These are phyloP conservation scores for Zangia roseola DNA, from an alignment of 768 basidiomycete genomes.

Conservation along the genomic window DNA sequence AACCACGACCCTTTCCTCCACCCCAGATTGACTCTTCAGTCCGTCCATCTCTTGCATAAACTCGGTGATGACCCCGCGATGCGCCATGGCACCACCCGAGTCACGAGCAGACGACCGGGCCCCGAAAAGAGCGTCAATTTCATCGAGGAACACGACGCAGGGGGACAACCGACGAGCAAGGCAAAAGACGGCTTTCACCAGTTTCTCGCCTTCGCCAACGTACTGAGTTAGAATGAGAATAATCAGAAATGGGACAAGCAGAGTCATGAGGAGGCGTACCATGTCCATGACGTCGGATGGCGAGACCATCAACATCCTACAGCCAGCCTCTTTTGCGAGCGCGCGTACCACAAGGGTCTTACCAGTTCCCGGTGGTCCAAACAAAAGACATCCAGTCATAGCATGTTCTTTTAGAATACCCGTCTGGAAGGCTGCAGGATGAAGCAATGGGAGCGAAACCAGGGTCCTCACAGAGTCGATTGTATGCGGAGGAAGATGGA, in stretches of 20 bases:
- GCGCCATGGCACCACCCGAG: slow-evolving; percentile 77
- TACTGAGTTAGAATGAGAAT: slow-evolving; percentile 47
- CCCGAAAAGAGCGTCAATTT: slow-evolving; percentile 91
- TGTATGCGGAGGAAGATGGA: slow-evolving; percentile 84
- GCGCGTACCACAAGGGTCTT: slow-evolving; percentile 90
- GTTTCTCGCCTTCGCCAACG: slow-evolving; percentile 87
- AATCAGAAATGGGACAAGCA: neutral
- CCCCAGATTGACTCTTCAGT: slow-evolving; percentile 53
- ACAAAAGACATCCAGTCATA: slow-evolving; percentile 88
- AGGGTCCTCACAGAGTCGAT: slow-evolving; percentile 91
- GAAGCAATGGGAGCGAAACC: slow-evolving; percentile 83
- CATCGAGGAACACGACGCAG: slow-evolving; percentile 92
- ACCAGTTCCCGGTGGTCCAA: slow-evolving; percentile 92
- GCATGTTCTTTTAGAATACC: slow-evolving; percentile 90
- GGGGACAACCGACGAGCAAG: slow-evolving; percentile 84
- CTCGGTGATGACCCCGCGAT: slow-evolving; percentile 85
- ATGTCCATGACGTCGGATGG: slow-evolving; percentile 97
- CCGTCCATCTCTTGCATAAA: slow-evolving; percentile 99
- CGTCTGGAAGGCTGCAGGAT: slow-evolving; percentile 83
- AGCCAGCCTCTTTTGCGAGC: slow-evolving; percentile 90
- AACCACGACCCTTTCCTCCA: slow-evolving; percentile 80
- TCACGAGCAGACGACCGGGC: slow-evolving; percentile 77
- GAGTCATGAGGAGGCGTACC: slow-evolving; percentile 44
- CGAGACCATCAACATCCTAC: slow-evolving; percentile 86
- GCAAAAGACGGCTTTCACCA: slow-evolving; percentile 85